Evolutionary conservation across 768 basidiomycete species (phyloP).

Genomic region (Candolleomyces aberdarensis): DNA sequence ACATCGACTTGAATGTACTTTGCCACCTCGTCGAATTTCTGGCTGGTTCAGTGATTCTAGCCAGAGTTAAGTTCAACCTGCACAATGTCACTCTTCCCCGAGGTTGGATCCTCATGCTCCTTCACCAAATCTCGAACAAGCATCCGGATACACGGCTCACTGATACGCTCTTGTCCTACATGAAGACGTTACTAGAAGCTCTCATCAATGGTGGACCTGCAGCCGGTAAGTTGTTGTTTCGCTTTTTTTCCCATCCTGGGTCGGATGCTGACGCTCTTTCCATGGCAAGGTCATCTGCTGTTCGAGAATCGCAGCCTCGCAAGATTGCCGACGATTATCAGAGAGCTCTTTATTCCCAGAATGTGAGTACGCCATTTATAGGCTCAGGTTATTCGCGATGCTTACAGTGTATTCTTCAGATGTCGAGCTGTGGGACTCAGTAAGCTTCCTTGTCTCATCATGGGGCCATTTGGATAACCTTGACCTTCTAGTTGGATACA

Average conservation of each 20-base stretch:
- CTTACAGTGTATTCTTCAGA: constrained; percentile 24
- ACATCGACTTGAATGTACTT: constrained; percentile 42
- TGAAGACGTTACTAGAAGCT: not conserved
- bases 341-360: constrained; percentile 40
- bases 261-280: not conserved
- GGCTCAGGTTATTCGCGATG: no score
- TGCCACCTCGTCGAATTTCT: constrained; percentile 52
- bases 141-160: not conserved
- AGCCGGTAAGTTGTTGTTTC: not conserved
- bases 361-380: constrained; percentile 49
- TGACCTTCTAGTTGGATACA: constrained; percentile 27
- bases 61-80: constrained; percentile 30
- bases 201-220: not conserved
- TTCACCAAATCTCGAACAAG: constrained; percentile 10
- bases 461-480: not conserved
- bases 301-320: constrained; percentile 18
- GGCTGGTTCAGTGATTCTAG: constrained; percentile 38
- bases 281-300: constrained; percentile 16
- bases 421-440: constrained; percentile 46
- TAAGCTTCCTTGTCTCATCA: constrained; percentile 24
- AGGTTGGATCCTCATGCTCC: constrained; percentile 42
- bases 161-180: not conserved
- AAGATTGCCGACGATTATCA: constrained; percentile 17
- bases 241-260: not conserved
- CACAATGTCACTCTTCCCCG: constrained; percentile 53